Conservation (phyloP, 2,329 filamentous ascomycete genomes). For the Claviceps sp. region DNA sequence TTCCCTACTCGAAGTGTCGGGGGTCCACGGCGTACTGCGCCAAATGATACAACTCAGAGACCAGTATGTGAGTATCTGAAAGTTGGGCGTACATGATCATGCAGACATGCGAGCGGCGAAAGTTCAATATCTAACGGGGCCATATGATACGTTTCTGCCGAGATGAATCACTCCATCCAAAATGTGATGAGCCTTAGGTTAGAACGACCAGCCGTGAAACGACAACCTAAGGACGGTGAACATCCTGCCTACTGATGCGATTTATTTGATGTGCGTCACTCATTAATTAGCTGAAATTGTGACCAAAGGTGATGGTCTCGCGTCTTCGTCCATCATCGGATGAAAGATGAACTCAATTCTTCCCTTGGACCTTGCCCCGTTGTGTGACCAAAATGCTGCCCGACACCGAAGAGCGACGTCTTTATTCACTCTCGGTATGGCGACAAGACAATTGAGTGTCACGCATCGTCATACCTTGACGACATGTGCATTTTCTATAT, state of each 20-base stretch:
- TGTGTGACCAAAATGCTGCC: neutral
- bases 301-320: neutral
- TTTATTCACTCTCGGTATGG: neutral
- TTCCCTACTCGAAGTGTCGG: too few species aligned
- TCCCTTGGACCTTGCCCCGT: neutral
- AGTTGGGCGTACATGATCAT: too few species aligned
- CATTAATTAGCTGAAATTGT: neutral
- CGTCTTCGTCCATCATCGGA: neutral
- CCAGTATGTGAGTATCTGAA: too few species aligned
- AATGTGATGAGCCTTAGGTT: neutral
- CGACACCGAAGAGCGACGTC: neutral
- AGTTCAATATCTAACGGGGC: neutral
- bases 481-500: neutral
- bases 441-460: neutral
- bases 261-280: neutral
- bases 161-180: neutral
- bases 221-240: neutral
- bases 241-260: neutral
- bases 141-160: neutral
- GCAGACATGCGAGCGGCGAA: neutral
- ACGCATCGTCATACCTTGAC: neutral
- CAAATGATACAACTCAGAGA: too few species aligned
- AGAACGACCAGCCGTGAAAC: neutral
- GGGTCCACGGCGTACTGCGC: too few species aligned
- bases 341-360: neutral